Conservation (phyloP, 495 filamentous ascomycete species). For the Tuber indicum region DNA sequence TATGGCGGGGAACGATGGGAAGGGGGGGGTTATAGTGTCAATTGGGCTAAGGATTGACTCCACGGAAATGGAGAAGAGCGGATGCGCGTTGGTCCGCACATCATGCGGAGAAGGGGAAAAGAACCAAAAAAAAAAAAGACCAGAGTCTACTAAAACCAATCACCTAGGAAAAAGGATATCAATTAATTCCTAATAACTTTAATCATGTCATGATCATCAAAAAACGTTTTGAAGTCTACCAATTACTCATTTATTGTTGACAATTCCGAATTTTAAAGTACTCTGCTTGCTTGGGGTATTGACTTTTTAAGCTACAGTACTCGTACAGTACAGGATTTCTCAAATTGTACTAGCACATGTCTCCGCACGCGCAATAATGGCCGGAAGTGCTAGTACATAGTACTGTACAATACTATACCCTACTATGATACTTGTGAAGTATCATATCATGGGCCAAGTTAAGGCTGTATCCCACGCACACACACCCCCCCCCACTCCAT, state of each 20-base stretch:
- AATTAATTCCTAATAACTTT: constrained; percentile 4
- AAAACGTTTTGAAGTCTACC: background rate
- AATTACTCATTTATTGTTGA: background rate
- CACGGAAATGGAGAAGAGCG: background rate
- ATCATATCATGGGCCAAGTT: background rate
- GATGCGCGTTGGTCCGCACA: background rate
- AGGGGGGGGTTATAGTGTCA: background rate
- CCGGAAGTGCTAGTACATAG: background rate
- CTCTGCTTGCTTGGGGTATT: background rate
- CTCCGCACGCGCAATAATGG: background rate
- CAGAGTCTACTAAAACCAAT: background rate
- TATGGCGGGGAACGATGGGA: background rate
- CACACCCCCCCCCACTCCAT: background rate
- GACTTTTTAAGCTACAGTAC: background rate
- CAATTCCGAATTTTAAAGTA: background rate
- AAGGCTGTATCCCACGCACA: background rate
- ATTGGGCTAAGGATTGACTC: background rate
- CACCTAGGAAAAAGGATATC: background rate
- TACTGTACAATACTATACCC: too few species aligned
- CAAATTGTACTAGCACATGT: background rate
- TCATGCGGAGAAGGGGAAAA: background rate
- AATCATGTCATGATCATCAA: background rate
- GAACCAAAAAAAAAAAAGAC: background rate
- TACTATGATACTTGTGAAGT: background rate
- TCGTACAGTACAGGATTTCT: background rate